Conservation (phyloP, 768 basidiomycete species). For the Cyclocybe aegerita region DNA sequence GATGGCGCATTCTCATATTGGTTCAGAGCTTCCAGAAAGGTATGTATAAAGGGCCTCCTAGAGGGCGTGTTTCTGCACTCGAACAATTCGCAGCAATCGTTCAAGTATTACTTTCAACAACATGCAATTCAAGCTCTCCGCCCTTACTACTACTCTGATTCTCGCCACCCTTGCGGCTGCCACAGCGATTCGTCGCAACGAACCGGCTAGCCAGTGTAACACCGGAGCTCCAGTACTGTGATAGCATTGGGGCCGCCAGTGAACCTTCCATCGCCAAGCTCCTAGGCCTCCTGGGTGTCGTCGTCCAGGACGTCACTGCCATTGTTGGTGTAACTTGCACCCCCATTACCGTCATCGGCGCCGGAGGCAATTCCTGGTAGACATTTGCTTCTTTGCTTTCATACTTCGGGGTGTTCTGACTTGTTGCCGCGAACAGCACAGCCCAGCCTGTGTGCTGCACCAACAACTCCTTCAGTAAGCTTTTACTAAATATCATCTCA, state of each 20-base stretch:
- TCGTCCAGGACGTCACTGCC: conserved; percentile 20
- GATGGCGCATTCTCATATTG: too few relatives aligned
- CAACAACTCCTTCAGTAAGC: conserved; percentile 29
- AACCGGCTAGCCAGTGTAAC: conserved; percentile 8
- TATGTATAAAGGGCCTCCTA: too few relatives aligned
- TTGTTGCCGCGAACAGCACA: conserved; percentile 12
- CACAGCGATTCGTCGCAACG: conserved; percentile 7
- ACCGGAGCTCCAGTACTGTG: conserved; percentile 24
- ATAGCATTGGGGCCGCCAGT: conserved; percentile 13
- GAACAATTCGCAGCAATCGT: too few relatives aligned
- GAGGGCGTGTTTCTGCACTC: too few relatives aligned
- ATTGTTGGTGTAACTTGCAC: conserved; percentile 27
- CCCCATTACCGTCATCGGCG: conserved; percentile 25
- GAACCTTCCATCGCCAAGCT: background rate
- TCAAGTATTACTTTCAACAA: background rate
- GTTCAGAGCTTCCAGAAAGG: too few relatives aligned
- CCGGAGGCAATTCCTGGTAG: conserved; percentile 22
- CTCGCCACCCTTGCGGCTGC: conserved; percentile 18
- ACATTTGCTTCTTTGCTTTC: background rate
- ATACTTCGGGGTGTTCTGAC: background rate
- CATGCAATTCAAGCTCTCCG: conserved; percentile 13
- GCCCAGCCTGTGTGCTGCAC: conserved; percentile 31
- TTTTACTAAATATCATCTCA: background rate
- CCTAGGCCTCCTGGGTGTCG: conserved; percentile 16
- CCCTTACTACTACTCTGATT: conserved; percentile 8